Percentiles rank a stretch among this genome's conserved stretches.
These are phyloP conservation scores for Phytophthora citrophthora DNA, from an alignment of 352 stramenopile species.

Conservation along the genomic window DNA sequence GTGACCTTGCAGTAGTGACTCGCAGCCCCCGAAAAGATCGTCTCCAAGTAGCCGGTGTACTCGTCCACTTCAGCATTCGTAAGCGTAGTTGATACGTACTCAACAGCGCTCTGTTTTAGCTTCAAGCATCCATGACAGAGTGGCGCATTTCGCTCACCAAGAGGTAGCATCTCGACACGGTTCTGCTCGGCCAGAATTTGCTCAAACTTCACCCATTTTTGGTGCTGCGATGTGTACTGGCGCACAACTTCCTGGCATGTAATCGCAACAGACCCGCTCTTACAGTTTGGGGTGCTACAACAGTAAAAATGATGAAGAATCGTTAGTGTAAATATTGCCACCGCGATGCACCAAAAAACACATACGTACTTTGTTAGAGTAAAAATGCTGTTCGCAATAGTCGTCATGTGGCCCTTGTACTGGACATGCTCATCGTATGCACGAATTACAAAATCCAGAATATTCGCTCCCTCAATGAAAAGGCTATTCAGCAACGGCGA, in stretches of 20 bases:
- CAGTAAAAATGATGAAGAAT: conserved; percentile 4
- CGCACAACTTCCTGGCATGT: conserved; percentile 85
- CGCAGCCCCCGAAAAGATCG: conserved; percentile 80
- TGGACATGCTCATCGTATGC: conserved; percentile 80
- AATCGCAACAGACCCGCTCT: conserved; percentile 50
- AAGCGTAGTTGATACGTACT: conserved; percentile 79
- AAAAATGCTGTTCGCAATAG: conserved; percentile 90
- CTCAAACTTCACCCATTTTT: conserved; percentile 82
- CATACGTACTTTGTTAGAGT: conserved; percentile 80
- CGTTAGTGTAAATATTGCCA: conserved; percentile 12
- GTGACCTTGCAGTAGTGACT: conserved; percentile 88
- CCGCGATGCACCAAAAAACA: not conserved
- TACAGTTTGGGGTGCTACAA: conserved; percentile 72
- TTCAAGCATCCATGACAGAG: conserved; percentile 84
- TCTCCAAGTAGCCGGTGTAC: conserved; percentile 84
- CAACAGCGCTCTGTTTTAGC: conserved; percentile 77
- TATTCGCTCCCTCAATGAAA: conserved; percentile 72
- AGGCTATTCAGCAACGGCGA: conserved; percentile 83
- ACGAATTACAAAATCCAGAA: conserved; percentile 84
- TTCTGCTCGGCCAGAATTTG: conserved; percentile 80
- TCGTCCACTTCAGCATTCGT: conserved; percentile 60
- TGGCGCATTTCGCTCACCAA: conserved; percentile 82
- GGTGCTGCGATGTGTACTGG: conserved; percentile 72
- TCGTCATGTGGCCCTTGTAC: conserved; percentile 91
- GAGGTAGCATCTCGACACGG: conserved; percentile 77